Conservation (phyloP, 2,329 filamentous ascomycete genomes). For the Neonectria coccinea region DNA sequence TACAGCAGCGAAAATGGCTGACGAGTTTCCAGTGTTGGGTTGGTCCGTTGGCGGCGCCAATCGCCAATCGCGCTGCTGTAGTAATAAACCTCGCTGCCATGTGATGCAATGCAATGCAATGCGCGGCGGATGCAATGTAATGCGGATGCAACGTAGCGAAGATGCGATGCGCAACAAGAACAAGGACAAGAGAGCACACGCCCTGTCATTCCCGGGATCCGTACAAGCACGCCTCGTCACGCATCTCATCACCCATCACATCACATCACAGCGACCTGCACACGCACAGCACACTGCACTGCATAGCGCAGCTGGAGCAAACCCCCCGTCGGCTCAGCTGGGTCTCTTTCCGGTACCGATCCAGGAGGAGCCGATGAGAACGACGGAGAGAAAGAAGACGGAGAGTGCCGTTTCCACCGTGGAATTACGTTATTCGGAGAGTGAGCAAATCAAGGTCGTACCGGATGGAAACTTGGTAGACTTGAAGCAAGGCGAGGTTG, state of each 20-base stretch:
- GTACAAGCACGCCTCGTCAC: slow-evolving; percentile 39
- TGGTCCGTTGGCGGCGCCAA: background rate
- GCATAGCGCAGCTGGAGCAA: background rate
- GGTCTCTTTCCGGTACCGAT: slow-evolving; percentile 32
- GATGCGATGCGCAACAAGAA: slow-evolving; percentile 12
- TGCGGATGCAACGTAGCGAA: background rate
- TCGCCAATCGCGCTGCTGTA: slow-evolving; percentile 7
- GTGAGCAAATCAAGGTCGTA: slow-evolving; percentile 1
- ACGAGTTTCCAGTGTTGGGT: no score
- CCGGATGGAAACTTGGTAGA: background rate
- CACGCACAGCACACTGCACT: background rate
- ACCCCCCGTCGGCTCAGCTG: slow-evolving; percentile 16
- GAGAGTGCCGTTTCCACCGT: background rate
- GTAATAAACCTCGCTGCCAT: background rate
- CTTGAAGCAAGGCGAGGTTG: background rate
- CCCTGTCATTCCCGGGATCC: slow-evolving; percentile 22
- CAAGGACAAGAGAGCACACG: slow-evolving; percentile 14
- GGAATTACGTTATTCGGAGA: background rate
- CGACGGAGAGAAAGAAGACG: background rate
- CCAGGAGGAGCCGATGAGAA: slow-evolving; percentile 22
- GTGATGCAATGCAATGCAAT: background rate
- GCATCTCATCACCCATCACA: slow-evolving; percentile 25
- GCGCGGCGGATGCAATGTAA: background rate
- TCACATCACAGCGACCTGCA: slow-evolving; percentile 17
- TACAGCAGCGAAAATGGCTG: background rate